These are phyloP conservation scores for Ambrosiella cleistominuta DNA, from an alignment of 2,329 filamentous ascomycete genomes.

Conservation along the genomic window DNA sequence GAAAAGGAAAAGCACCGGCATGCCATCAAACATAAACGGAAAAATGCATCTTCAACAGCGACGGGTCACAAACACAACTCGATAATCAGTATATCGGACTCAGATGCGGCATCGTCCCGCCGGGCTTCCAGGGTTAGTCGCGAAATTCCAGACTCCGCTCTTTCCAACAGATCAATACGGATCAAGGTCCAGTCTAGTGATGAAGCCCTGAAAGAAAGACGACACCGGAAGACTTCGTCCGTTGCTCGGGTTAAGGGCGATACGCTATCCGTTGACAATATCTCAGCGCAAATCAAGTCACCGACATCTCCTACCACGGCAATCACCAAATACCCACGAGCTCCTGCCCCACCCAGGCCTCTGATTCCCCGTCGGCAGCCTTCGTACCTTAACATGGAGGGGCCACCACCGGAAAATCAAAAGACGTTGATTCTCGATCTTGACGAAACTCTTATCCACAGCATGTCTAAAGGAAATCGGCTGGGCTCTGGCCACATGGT, in stretches of 20 bases:
- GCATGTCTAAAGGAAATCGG: slow-evolving; percentile 86
- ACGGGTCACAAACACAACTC: slow-evolving; percentile 22
- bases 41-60: not conserved
- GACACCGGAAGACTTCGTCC: slow-evolving; percentile 40
- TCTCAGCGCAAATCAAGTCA: slow-evolving; percentile 77
- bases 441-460: slow-evolving; percentile 95
- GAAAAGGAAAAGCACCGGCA: slow-evolving; percentile 2
- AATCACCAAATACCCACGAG: slow-evolving; percentile 78
- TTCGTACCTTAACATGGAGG: slow-evolving; percentile 55
- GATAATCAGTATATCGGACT: slow-evolving; percentile 8
- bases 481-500: slow-evolving; percentile 99
- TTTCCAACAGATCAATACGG: slow-evolving; percentile 52
- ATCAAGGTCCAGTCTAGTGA: slow-evolving; percentile 72
- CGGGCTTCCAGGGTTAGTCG: slow-evolving; percentile 3
- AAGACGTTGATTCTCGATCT: slow-evolving; percentile 93
- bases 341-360: slow-evolving; percentile 73
- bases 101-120: slow-evolving; percentile 4
- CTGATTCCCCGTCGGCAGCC: slow-evolving; percentile 78
- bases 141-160: not conserved
- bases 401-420: slow-evolving; percentile 40
- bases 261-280: slow-evolving; percentile 22
- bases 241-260: slow-evolving; percentile 13
- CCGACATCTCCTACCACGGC: slow-evolving; percentile 67
- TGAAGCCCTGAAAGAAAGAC: slow-evolving; percentile 54
- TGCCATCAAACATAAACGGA: slow-evolving; percentile 4